Conservation (phyloP, 2,329 filamentous ascomycete species). For the Cytospora leucostoma region DNA sequence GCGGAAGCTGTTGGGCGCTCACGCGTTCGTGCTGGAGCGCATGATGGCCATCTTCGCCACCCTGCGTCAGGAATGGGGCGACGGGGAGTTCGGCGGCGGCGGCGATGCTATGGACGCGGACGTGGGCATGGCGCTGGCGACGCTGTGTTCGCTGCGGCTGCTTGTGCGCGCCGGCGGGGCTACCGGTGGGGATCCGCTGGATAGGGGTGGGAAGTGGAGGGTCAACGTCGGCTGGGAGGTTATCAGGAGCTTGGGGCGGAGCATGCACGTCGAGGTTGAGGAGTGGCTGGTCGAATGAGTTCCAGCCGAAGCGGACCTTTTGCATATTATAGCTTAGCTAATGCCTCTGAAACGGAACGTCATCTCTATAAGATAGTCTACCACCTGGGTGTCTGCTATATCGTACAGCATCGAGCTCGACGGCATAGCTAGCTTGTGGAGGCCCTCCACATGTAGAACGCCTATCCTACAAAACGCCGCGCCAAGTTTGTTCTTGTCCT, state of each 20-base stretch:
- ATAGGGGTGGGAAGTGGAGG: slow-evolving; percentile 72
- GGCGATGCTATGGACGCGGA: slow-evolving; percentile 49
- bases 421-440: neutral
- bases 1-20: slow-evolving; percentile 73
- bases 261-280: slow-evolving; percentile 75
- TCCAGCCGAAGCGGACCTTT: neutral
- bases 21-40: slow-evolving; percentile 75
- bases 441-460: slow-evolving; percentile 7
- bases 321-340: neutral
- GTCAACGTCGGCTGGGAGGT: slow-evolving; percentile 81
- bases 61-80: slow-evolving; percentile 57
- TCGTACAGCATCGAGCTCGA: neutral
- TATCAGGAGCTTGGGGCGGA: slow-evolving; percentile 68
- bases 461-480: slow-evolving; percentile 17
- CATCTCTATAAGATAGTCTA: neutral
- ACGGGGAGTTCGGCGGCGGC: slow-evolving; percentile 29
- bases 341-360: neutral
- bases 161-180: slow-evolving; percentile 64
- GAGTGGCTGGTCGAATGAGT: slow-evolving; percentile 71
- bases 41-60: slow-evolving; percentile 77
- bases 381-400: neutral
- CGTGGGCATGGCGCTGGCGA: slow-evolving; percentile 67
- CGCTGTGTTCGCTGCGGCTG: slow-evolving; percentile 69
- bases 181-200: slow-evolving; percentile 60
- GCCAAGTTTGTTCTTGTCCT: slow-evolving; percentile 3